Percentiles rank a stretch among this genome's conserved stretches.
Conservation (phyloP, 768 basidiomycete species). For the Sutorius australiensis region DNA sequence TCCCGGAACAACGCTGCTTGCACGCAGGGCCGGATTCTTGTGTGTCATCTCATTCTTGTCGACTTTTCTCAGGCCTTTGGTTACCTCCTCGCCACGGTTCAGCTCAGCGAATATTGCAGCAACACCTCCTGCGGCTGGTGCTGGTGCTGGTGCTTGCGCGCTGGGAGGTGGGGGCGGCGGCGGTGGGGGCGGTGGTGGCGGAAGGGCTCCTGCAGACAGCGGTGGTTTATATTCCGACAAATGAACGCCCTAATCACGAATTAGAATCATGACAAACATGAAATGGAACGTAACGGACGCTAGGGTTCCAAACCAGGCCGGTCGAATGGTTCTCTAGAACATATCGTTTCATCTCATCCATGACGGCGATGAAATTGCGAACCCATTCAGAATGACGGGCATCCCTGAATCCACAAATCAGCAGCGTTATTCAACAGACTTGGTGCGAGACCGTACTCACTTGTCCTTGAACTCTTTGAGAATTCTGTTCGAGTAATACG, state of each 20-base stretch:
- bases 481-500: constrained; percentile 86
- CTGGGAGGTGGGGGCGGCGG: constrained; percentile 49
- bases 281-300: constrained; percentile 40
- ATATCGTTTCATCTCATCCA: constrained; percentile 81
- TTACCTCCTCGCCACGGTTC: constrained; percentile 87
- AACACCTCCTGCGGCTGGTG: constrained; percentile 50
- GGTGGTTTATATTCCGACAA: constrained; percentile 51
- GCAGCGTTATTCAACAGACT: background rate
- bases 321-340: constrained; percentile 82
- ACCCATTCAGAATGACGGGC: constrained; percentile 88
- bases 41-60: constrained; percentile 98
- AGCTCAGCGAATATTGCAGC: constrained; percentile 87
- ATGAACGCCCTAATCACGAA: constrained; percentile 47
- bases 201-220: constrained; percentile 25
- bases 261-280: background rate
- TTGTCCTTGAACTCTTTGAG: constrained; percentile 93
- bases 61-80: constrained; percentile 88
- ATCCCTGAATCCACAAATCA: constrained; percentile 52
- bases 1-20: constrained; percentile 47
- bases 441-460: constrained; percentile 42
- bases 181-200: constrained; percentile 51
- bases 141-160: constrained; percentile 37
- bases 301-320: constrained; percentile 85
- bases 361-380: constrained; percentile 57
- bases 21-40: constrained; percentile 89